phyloP scores from a whole-genome alignment of 2,329 filamentous ascomycete genomes.

The Clathrospora elynae region DNA sequence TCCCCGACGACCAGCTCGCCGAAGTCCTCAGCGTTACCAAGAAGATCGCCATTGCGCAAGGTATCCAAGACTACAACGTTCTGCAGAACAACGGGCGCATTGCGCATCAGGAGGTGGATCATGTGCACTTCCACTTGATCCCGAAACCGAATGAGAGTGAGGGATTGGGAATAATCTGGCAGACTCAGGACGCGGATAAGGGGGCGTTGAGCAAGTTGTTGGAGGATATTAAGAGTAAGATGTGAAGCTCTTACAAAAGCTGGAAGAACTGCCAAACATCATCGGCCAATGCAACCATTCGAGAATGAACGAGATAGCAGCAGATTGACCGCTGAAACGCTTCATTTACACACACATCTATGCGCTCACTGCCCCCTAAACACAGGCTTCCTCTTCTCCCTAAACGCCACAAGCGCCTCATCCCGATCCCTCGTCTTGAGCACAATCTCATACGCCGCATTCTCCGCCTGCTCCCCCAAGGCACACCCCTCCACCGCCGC shows the following conservation, averaged over 20 bases:
- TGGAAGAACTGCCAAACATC: too few relatives aligned
- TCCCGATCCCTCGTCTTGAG: conserved; percentile 82
- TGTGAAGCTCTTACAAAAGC: too few relatives aligned
- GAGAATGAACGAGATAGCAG: too few relatives aligned
- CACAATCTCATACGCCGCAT: conserved; percentile 82
- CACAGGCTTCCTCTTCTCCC: conserved; percentile 72
- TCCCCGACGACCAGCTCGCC: conserved; percentile 82
- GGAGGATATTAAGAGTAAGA: conserved; percentile 87
- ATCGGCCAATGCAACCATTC: too few relatives aligned
- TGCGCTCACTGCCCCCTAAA: conserved; percentile 60
- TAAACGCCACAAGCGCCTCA: conserved; percentile 87
- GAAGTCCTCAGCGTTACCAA: conserved; percentile 89
- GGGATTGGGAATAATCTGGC: conserved; percentile 82
- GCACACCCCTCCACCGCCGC: conserved; percentile 74
- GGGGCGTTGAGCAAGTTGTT: conserved; percentile 77
- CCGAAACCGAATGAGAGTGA: conserved; percentile 87
- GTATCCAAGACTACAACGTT: conserved; percentile 84
- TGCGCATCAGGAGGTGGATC: conserved; percentile 90
- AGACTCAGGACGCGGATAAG: conserved; percentile 75
- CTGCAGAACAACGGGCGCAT: conserved; percentile 93
- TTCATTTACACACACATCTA: not conserved
- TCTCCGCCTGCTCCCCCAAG: conserved; percentile 75
- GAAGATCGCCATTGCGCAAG: conserved; percentile 78
- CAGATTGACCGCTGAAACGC: too few relatives aligned
- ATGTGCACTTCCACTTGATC: conserved; percentile 98